phyloP scores from a whole-genome alignment of 768 basidiomycete genomes.

The Amanita inopinata region DNA sequence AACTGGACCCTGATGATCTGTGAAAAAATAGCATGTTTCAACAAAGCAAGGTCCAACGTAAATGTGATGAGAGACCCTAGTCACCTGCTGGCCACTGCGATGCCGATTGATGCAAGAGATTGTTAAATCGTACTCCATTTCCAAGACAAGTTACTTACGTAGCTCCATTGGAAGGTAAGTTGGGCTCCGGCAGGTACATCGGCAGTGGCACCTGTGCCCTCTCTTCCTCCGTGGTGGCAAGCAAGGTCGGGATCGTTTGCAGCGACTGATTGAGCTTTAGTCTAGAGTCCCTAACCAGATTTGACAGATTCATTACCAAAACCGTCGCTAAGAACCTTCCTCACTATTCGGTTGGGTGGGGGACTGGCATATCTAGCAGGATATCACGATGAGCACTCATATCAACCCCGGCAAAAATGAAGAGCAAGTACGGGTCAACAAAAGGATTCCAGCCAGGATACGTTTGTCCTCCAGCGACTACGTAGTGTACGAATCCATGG shows the following conservation, averaged over 20 bases:
- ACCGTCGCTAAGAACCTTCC: slow-evolving; percentile 26
- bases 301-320: slow-evolving; percentile 18
- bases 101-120: slow-evolving; percentile 3
- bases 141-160: slow-evolving; percentile 30
- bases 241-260: slow-evolving; percentile 27
- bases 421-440: too few species aligned
- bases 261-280: slow-evolving; percentile 16
- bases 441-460: too few species aligned
- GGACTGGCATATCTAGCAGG: too few species aligned
- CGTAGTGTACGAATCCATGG: too few species aligned
- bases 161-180: slow-evolving; percentile 33
- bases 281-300: too few species aligned
- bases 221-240: slow-evolving; percentile 33
- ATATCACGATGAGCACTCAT: too few species aligned
- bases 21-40: slow-evolving; percentile 2
- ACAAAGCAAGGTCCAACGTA: too few species aligned
- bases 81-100: slow-evolving; percentile 30
- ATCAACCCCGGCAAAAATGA: too few species aligned
- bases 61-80: too few species aligned
- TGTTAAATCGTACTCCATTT: too few species aligned
- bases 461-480: too few species aligned
- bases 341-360: too few species aligned
- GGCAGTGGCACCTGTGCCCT: slow-evolving; percentile 26
- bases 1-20: slow-evolving; percentile 40
- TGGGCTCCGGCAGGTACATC: slow-evolving; percentile 30